phyloP scores from a whole-genome alignment of 83 land plant species.

The Thuja plicata region DNA sequence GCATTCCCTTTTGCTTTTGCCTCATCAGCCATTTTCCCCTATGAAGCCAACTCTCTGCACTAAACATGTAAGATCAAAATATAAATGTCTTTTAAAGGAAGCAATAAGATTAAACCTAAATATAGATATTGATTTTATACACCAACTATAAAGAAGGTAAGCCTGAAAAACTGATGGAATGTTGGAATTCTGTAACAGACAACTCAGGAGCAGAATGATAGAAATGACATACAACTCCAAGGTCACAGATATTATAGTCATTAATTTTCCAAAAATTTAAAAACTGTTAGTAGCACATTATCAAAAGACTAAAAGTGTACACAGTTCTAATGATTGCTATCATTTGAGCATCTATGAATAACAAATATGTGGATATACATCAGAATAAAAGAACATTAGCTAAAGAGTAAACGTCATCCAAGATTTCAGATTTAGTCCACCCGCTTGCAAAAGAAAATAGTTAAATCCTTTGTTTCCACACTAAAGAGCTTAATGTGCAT shows the following conservation, averaged over 20 bases:
- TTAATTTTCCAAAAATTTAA: background rate
- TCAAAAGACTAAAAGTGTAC: background rate
- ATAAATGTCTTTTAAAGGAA: background rate
- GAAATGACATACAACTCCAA: background rate
- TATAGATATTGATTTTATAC: background rate
- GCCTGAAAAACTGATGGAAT: background rate
- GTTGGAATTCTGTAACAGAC: background rate
- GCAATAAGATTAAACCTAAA: background rate
- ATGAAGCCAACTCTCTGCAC: background rate
- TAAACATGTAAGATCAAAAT: background rate
- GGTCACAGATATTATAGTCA: background rate
- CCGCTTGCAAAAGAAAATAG: too few relatives aligned
- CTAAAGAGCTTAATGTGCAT: background rate
- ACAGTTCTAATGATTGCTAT: background rate
- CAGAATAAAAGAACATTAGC: background rate
- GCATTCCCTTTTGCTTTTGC: slow-evolving; percentile 96
- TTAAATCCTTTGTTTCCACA: background rate
- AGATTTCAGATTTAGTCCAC: background rate
- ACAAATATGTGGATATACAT: background rate
- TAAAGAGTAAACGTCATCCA: background rate
- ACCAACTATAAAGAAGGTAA: background rate
- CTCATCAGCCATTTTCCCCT: slow-evolving; percentile 79
- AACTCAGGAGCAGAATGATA: background rate
- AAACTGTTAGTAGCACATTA: background rate
- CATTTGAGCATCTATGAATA: background rate